Evolutionary conservation across 83 land plant species (phyloP).

Genomic region (Diphasiastrum complanatum): DNA sequence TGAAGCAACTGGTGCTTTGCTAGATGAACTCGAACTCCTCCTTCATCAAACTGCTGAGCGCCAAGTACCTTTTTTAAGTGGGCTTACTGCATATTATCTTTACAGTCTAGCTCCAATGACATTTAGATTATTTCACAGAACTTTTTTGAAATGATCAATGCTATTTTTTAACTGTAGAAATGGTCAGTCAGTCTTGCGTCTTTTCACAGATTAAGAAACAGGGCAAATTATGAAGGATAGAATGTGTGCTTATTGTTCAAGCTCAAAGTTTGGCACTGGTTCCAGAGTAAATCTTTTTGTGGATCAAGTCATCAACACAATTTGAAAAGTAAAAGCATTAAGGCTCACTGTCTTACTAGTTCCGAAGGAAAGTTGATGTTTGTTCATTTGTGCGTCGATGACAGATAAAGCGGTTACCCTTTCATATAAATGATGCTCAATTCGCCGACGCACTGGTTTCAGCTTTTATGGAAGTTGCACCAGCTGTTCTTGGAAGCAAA

Average conservation of each 20-base stretch:
- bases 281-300: no score
- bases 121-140: no score
- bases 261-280: background rate
- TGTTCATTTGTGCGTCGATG: background rate
- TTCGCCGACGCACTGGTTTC: slow-evolving; percentile 70
- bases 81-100: slow-evolving; percentile 8
- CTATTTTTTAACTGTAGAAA: no score
- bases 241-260: background rate
- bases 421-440: slow-evolving; percentile 79
- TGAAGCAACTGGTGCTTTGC: slow-evolving; percentile 56
- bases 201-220: no score
- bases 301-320: no score
- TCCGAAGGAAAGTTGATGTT: background rate
- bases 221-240: no score
- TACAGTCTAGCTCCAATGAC: slow-evolving; percentile 2
- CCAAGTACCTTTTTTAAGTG: slow-evolving; percentile 39
- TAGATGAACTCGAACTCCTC: slow-evolving; percentile 53
- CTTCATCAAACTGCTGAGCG: slow-evolving; percentile 55
- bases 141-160: no score
- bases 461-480: slow-evolving; percentile 58
- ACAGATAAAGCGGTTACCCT: slow-evolving; percentile 67
- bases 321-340: no score
- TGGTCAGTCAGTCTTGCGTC: no score
- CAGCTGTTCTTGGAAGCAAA: slow-evolving; percentile 4
- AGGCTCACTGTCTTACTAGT: no score